Percentiles rank a stretch among this genome's conserved stretches.
Evolutionary conservation across 345 rosid species (phyloP).

Genomic region (Citrus sinensis): DNA sequence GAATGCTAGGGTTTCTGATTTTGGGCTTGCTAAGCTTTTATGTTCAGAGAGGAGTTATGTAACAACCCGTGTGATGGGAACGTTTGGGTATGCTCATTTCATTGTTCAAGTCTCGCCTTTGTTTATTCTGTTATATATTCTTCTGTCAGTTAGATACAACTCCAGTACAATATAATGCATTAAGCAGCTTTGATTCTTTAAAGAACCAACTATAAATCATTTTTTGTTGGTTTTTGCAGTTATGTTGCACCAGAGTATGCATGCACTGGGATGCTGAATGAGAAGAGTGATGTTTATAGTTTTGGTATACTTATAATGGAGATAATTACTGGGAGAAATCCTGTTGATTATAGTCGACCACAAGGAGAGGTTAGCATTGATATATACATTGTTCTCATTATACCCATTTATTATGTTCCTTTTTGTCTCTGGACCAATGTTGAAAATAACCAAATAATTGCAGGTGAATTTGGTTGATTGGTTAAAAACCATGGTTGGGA

Average conservation of each 20-base stretch:
- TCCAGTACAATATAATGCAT: neutral
- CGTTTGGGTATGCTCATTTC: constrained; percentile 68
- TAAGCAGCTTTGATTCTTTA: neutral
- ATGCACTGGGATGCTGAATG: constrained; percentile 94
- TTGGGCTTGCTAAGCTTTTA: constrained; percentile 92
- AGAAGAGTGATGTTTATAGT: constrained; percentile 91
- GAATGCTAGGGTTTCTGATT: constrained; percentile 92
- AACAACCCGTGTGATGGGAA: constrained; percentile 97
- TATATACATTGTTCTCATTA: neutral
- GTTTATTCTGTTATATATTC: neutral
- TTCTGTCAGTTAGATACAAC: neutral
- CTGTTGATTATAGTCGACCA: constrained; percentile 86
- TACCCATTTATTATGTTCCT: neutral
- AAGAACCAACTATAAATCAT: neutral
- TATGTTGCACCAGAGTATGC: constrained; percentile 99
- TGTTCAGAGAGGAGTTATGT: constrained; percentile 81
- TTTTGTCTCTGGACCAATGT: constrained; percentile 5
- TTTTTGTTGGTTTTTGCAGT: constrained; percentile 33
- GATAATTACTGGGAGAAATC: constrained; percentile 81
- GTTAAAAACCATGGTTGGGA: constrained; percentile 86
- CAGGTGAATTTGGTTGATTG: constrained; percentile 96
- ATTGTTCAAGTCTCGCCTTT: neutral
- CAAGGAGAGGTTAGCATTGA: constrained; percentile 71
- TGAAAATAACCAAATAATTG: constrained; percentile 14
- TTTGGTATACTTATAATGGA: constrained; percentile 94